Evolutionary conservation across 805 yeast genomes (phyloP).

Genomic region (Saturnispora bothae): DNA sequence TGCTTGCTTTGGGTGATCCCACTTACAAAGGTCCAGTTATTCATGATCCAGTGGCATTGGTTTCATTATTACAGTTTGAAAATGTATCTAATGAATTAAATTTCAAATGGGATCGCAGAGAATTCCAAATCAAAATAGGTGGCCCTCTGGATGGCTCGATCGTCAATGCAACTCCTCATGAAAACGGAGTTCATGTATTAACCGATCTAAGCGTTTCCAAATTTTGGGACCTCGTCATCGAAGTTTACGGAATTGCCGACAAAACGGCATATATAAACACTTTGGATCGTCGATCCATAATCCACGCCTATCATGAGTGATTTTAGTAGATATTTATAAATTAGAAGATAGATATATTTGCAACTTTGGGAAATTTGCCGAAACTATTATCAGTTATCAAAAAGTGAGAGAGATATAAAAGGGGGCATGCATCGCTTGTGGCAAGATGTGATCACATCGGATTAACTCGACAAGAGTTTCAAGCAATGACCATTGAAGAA

Average conservation of each 20-base stretch:
- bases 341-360: no score
- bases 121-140: slow-evolving; percentile 12
- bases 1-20: slow-evolving; percentile 34
- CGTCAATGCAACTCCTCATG: slow-evolving; percentile 19
- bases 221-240: slow-evolving; percentile 38
- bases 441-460: no score
- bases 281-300: slow-evolving; percentile 8
- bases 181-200: slow-evolving; percentile 31
- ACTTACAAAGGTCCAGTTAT: slow-evolving; percentile 53
- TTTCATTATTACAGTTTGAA: slow-evolving; percentile 41
- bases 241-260: slow-evolving; percentile 30
- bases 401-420: no score
- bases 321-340: no score
- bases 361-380: no score
- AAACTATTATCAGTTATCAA: no score
- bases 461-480: no score
- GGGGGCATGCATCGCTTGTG: no score
- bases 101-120: slow-evolving; percentile 14
- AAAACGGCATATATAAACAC: slow-evolving; percentile 14
- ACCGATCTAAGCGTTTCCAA: slow-evolving; percentile 29
- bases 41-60: slow-evolving; percentile 71
- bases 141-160: slow-evolving; percentile 11
- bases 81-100: slow-evolving; percentile 16
- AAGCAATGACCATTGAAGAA: slow-evolving; percentile 7
- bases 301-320: slow-evolving; percentile 5